Base-by-base conservation (phyloP, 441 rosid genomes). In the Gossypium trilobum region DNA sequence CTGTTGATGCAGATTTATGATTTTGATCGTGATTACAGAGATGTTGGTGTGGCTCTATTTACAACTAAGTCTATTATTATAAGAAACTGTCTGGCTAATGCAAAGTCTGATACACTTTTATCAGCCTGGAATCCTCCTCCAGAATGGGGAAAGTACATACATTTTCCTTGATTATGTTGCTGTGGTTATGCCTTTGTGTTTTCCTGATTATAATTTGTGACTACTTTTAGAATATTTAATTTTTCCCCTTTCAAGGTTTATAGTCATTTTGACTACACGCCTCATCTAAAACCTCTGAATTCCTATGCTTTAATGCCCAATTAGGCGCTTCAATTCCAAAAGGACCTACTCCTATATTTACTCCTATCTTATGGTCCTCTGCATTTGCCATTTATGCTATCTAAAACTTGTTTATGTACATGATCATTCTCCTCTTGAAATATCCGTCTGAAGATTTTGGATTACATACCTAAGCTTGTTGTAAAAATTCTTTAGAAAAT, bases 71-170 rank as follows among this genome's bases (percentile, higher is more conserved):
- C 80, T 73, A 73, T 87, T 74, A 91, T 93, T 76, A 88, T 91
- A 74, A 84, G 95, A 74, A 95, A 95, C 79, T 89, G 94, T 80
- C 80, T 89, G 70, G 85, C 87, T 62, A 84, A 88, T 85, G 96
- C 90, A 74, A 95, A 95, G 81, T 92, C 87, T 57, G 97, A 92
- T 82, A 93, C 82, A 86, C 90, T 95, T 82, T 75, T 95, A 70
- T 87, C 99, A 20, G 89, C 99, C 1, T 95, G 98, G 98, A 92
- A 95, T 81, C 95, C 99, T 80, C 99, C 97, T n/a, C 84, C 92
- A 29, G 99, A 91, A 79, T 95, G 98, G 99, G 99, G 96, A 82
- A 89, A 90, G 99, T 93, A 85, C 72, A 90, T 63, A 17, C 63
- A 73, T 79, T 64, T 68, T 70, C 74, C 61, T 4, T 25, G 9